phyloP scores from a whole-genome alignment of 139 green algal genomes.

The Tetraselmis chui region DNA sequence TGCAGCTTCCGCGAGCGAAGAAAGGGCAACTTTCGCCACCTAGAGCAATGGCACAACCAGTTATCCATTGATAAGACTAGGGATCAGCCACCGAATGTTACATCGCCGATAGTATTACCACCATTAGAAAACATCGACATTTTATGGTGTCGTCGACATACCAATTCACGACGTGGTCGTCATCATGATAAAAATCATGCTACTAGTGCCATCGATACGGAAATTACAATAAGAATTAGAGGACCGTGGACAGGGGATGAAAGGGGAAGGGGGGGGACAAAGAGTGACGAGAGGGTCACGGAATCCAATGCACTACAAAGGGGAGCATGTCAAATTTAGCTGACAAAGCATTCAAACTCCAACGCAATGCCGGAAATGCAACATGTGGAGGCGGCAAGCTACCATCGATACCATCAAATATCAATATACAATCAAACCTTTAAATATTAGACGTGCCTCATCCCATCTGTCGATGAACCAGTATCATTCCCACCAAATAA shows the following conservation, averaged over 20 bases:
- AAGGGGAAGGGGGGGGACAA: too few relatives aligned
- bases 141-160: not conserved
- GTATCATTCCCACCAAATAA: too few relatives aligned
- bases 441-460: too few relatives aligned
- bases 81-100: too few relatives aligned
- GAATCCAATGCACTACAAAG: not conserved
- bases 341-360: not conserved
- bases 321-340: not conserved
- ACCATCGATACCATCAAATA: too few relatives aligned
- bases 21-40: too few relatives aligned
- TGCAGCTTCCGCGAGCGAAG: too few relatives aligned
- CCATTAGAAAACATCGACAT: too few relatives aligned
- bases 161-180: not conserved
- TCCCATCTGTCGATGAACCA: too few relatives aligned
- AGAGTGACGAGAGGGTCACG: not conserved
- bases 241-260: not conserved
- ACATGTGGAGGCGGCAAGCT: too few relatives aligned
- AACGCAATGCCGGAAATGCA: not conserved
- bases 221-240: not conserved
- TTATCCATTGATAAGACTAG: not conserved
- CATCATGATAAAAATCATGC: not conserved
- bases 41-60: not conserved
- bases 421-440: too few relatives aligned
- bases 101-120: too few relatives aligned
- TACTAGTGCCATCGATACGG: not conserved